phyloP scores from a whole-genome alignment of 768 basidiomycete species.

The Pleurotus tuber-regium region DNA sequence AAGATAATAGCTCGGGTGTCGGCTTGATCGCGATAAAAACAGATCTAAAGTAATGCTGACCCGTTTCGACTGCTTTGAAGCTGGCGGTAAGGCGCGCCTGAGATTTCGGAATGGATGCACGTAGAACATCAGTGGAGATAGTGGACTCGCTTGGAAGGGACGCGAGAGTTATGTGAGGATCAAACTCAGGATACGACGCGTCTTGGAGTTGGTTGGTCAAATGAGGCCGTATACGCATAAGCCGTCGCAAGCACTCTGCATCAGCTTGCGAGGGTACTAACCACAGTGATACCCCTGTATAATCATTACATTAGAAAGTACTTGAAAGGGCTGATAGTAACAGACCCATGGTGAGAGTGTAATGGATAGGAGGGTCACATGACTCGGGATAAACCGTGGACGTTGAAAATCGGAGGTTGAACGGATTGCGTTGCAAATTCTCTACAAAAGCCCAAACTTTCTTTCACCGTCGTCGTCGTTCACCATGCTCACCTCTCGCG shows the following conservation, averaged over 20 bases:
- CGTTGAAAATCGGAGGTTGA: slow-evolving; percentile 11
- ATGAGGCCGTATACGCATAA: slow-evolving; percentile 37
- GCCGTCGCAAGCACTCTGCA: slow-evolving; percentile 37
- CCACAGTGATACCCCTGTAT: slow-evolving; percentile 63
- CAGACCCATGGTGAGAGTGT: not conserved
- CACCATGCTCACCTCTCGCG: slow-evolving; percentile 85
- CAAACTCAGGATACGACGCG: slow-evolving; percentile 55
- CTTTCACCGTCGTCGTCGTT: slow-evolving; percentile 26
- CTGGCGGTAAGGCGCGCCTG: slow-evolving; percentile 35
- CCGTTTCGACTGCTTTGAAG: slow-evolving; percentile 55
- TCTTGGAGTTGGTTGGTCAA: not conserved
- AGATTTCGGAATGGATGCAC: slow-evolving; percentile 34
- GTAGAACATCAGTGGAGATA: slow-evolving; percentile 28
- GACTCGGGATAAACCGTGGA: slow-evolving; percentile 11
- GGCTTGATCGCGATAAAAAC: slow-evolving; percentile 55
- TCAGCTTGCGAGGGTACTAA: slow-evolving; percentile 56
- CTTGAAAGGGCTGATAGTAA: not conserved
- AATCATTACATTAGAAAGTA: not conserved
- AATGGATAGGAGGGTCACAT: not conserved
- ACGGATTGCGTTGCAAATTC: slow-evolving; percentile 8
- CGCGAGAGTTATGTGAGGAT: slow-evolving; percentile 72
- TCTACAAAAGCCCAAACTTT: slow-evolving; percentile 6
- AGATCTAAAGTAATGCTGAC: slow-evolving; percentile 68
- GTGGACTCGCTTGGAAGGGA: slow-evolving; percentile 31
- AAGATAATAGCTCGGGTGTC: slow-evolving; percentile 38